Percentiles rank a stretch among this genome's conserved stretches.
phyloP scores from a whole-genome alignment of 805 yeast genomes.

The Zygoascus tannicola region DNA sequence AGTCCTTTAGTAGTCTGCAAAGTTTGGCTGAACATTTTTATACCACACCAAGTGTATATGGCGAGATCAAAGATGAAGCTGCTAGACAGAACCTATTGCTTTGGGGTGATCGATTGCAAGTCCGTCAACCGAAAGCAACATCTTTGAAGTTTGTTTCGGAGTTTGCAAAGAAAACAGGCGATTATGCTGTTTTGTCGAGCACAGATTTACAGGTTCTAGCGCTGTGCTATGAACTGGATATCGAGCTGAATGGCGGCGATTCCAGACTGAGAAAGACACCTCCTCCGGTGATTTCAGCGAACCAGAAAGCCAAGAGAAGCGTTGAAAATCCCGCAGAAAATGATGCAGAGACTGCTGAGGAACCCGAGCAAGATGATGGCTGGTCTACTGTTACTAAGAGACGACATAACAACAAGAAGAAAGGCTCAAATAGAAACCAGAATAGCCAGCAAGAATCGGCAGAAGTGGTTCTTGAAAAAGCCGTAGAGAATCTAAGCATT shows the following conservation, averaged over 20 bases:
- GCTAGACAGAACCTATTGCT: constrained; percentile 69
- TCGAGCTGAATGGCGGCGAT: constrained; percentile 59
- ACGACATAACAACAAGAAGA: background rate
- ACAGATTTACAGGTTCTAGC: constrained; percentile 94
- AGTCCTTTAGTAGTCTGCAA: constrained; percentile 63
- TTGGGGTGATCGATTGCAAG: constrained; percentile 66
- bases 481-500: background rate
- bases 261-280: constrained; percentile 57
- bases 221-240: constrained; percentile 77
- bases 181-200: constrained; percentile 72
- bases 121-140: constrained; percentile 65
- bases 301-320: constrained; percentile 2
- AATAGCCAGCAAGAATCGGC: background rate
- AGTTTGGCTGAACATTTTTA: constrained; percentile 61
- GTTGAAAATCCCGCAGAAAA: background rate
- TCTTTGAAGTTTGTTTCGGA: constrained; percentile 56
- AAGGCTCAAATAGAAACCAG: background rate
- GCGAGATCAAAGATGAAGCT: constrained; percentile 78
- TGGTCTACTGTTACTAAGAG: constrained; percentile 6
- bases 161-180: constrained; percentile 87
- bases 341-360: background rate
- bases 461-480: background rate
- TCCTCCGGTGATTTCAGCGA: constrained; percentile 30
- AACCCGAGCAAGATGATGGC: constrained; percentile 7
- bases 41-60: constrained; percentile 86